Evolutionary conservation across 2,329 filamentous ascomycete genomes (phyloP).

Genomic region (Fusarium globosum): DNA sequence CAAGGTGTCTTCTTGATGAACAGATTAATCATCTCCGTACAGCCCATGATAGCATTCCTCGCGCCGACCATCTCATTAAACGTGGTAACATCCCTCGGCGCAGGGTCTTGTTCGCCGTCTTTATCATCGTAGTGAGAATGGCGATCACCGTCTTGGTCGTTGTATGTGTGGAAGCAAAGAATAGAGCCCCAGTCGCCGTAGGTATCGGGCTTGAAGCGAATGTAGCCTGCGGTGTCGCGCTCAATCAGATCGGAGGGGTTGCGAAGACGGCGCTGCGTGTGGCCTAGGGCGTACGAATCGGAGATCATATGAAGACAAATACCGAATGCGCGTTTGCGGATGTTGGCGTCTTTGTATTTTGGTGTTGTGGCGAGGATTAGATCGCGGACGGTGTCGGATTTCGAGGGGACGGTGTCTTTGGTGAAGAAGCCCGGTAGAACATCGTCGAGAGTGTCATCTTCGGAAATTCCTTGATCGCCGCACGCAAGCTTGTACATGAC

Average conservation of each 20-base stretch:
- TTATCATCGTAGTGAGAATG: conserved; percentile 27
- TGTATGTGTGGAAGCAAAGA: conserved; percentile 23
- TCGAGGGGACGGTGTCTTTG: not conserved
- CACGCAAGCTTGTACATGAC: conserved; percentile 36
- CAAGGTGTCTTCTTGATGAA: conserved; percentile 16
- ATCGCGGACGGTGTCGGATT: conserved; percentile 10
- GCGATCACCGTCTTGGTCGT: conserved; percentile 14
- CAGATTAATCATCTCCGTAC: conserved; percentile 13
- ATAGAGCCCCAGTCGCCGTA: conserved; percentile 23
- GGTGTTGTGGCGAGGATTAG: conserved; percentile 26
- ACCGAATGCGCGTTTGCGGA: conserved; percentile 20
- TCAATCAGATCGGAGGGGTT: conserved; percentile 12
- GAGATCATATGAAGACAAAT: conserved; percentile 31
- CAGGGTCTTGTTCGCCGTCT: conserved; percentile 6
- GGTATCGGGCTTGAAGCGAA: conserved; percentile 19
- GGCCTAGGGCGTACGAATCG: conserved; percentile 30
- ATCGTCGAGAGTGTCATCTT: not conserved
- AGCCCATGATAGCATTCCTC: conserved; percentile 10
- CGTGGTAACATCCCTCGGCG: conserved; percentile 5
- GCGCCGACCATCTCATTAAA: conserved; percentile 26
- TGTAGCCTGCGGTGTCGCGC: conserved; percentile 19
- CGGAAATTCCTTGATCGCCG: conserved; percentile 1
- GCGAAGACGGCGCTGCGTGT: conserved; percentile 14
- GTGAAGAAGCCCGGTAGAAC: not conserved
- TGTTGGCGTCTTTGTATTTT: conserved; percentile 13